Percentiles rank a stretch among this genome's conserved stretches.
Evolutionary conservation across 768 basidiomycete genomes (phyloP).

Genomic region (Boletus insuetus): DNA sequence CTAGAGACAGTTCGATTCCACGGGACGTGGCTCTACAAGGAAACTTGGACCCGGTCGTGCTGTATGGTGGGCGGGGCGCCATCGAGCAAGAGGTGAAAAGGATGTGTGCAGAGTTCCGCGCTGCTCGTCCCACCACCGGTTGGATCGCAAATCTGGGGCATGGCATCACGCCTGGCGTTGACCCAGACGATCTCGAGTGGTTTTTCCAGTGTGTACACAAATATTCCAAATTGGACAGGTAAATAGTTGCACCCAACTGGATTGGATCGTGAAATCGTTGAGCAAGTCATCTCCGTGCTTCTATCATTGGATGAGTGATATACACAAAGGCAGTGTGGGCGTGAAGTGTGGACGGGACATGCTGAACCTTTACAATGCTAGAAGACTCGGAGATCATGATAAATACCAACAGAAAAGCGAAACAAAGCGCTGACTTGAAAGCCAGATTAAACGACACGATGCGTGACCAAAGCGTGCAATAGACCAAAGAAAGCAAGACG

Average conservation of each 20-base stretch:
- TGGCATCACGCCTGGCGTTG: conserved; percentile 93
- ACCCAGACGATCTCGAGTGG: conserved; percentile 89
- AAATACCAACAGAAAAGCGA: conserved; percentile 25
- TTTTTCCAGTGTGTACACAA: conserved; percentile 90
- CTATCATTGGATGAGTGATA: conserved; percentile 12
- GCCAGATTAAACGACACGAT: conserved; percentile 6
- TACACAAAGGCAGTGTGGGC: conserved; percentile 22
- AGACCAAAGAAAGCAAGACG: conserved; percentile 15
- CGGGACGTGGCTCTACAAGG: conserved; percentile 78
- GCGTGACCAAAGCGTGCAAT: neutral
- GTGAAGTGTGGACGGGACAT: conserved; percentile 15
- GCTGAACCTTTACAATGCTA: conserved; percentile 31
- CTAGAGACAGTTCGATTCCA: conserved; percentile 57
- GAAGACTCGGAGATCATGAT: conserved; percentile 21
- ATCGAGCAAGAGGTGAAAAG: conserved; percentile 85
- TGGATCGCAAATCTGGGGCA: conserved; percentile 99
- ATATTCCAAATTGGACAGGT: conserved; percentile 48
- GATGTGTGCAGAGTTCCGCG: conserved; percentile 74
- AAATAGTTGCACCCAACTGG: neutral
- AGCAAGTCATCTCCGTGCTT: conserved; percentile 5
- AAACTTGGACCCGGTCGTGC: conserved; percentile 85
- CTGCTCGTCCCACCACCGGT: conserved; percentile 49
- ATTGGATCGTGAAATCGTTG: neutral
- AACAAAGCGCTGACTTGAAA: neutral
- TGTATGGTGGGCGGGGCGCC: conserved; percentile 83